Conservation (phyloP, 805 yeast genomes). For the Saturnispora gosingensis region DNA sequence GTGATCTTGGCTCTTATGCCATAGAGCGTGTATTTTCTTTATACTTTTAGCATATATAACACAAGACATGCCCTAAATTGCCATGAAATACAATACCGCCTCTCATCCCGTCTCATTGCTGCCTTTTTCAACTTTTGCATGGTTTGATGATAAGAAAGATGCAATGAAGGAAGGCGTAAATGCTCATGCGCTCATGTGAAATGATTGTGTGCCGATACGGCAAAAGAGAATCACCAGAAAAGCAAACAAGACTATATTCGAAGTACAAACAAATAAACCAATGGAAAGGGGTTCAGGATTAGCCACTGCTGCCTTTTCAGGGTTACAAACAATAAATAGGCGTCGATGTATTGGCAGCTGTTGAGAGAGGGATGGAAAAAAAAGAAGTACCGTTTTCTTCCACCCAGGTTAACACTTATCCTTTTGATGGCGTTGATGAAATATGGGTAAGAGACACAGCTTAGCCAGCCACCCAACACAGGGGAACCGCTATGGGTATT, state of each 20-base stretch:
- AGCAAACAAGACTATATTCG: too few relatives aligned
- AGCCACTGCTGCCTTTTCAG: neutral
- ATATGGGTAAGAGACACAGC: constrained; percentile 2
- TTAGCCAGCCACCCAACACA: neutral
- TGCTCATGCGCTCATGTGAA: neutral
- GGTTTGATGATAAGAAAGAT: neutral
- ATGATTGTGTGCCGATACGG: neutral
- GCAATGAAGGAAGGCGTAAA: neutral
- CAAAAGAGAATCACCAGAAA: too few relatives aligned
- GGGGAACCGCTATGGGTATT: constrained; percentile 2
- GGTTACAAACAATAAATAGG: neutral
- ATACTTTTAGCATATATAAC: neutral
- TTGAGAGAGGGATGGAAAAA: neutral
- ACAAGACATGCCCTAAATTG: neutral
- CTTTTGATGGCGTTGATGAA: neutral
- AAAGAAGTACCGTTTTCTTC: neutral
- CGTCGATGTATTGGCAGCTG: neutral
- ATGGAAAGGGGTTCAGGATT: neutral
- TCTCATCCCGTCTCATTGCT: neutral
- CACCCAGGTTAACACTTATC: neutral
- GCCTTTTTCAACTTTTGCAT: neutral
- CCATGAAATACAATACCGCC: neutral
- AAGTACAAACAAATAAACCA: neutral
- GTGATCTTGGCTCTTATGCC: neutral
- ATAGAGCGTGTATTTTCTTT: neutral